Evolutionary conservation across 2,329 filamentous ascomycete genomes (phyloP).

Genomic region (Knoxdaviesia capensis): DNA sequence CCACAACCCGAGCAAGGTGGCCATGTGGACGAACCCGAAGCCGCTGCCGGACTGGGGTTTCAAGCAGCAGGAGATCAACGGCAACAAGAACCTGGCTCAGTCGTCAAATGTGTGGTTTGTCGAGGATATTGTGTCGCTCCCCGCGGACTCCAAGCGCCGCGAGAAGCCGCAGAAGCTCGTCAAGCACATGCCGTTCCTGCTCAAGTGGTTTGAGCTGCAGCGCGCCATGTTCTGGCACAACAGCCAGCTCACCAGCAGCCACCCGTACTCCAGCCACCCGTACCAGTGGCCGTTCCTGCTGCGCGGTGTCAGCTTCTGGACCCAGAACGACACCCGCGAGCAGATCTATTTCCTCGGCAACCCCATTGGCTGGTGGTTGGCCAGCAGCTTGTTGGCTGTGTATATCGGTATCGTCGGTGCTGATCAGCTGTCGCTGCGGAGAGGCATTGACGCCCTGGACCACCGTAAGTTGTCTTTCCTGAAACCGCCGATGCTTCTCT

Average conservation of each 20-base stretch:
- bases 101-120: conserved; percentile 89
- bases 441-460: conserved; percentile 84
- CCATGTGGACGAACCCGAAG: conserved; percentile 95
- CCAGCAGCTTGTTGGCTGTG: conserved; percentile 78
- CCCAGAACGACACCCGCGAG: conserved; percentile 78
- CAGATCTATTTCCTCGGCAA: conserved; percentile 99
- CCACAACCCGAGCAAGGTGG: conserved; percentile 85
- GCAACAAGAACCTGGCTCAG: conserved; percentile 84
- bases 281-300: conserved; percentile 97
- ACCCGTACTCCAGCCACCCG: conserved; percentile 86
- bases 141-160: conserved; percentile 50
- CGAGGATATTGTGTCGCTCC: conserved; percentile 72
- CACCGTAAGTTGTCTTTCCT: conserved; percentile 45
- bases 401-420: conserved; percentile 82
- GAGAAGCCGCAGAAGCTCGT: conserved; percentile 58
- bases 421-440: conserved; percentile 81
- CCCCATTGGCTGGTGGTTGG: conserved; percentile 92
- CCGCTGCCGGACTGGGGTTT: conserved; percentile 94
- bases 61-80: conserved; percentile 97
- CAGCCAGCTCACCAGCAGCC: conserved; percentile 89
- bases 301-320: conserved; percentile 98
- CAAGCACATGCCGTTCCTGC: conserved; percentile 71
- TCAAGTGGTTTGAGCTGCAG: conserved; percentile 92
- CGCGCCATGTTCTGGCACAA: conserved; percentile 99
- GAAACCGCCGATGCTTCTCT: neutral